A percentile compares a stretch with the other conserved stretches of the same genome.
These are phyloP conservation scores for Carex sylvatica DNA, from an alignment of 202 grass and related monocot genomes.

Conservation along the genomic window DNA sequence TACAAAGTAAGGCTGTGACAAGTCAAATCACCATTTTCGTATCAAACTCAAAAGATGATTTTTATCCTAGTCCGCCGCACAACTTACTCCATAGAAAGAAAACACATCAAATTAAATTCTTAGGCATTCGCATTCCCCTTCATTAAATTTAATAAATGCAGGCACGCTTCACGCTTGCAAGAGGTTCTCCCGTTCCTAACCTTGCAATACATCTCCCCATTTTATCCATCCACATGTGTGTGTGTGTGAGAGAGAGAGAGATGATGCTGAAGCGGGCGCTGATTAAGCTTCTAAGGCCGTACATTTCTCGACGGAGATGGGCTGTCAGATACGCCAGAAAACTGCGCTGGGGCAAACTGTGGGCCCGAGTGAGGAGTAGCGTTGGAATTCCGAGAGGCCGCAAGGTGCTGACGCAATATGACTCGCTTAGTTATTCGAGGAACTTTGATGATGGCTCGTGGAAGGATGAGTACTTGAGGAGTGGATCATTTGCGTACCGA, in stretches of 20 bases:
- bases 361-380: background rate
- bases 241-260: background rate
- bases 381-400: background rate
- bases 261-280: constrained; percentile 43
- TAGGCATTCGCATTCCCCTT: background rate
- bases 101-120: background rate
- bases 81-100: background rate
- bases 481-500: constrained; percentile 29
- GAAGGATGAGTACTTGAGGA: constrained; percentile 49
- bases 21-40: background rate
- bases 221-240: background rate
- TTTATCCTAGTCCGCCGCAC: background rate
- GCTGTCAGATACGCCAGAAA: constrained; percentile 17
- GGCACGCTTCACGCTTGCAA: background rate
- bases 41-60: background rate
- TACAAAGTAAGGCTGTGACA: background rate
- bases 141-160: background rate
- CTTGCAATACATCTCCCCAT: background rate
- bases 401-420: constrained; percentile 34
- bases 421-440: constrained; percentile 43
- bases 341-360: constrained; percentile 32
- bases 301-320: constrained; percentile 33
- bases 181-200: background rate
- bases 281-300: constrained; percentile 25
- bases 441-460: constrained; percentile 61